Percentiles rank a stretch among this genome's conserved stretches.
Evolutionary conservation across 2,329 filamentous ascomycete genomes (phyloP).

Genomic region (Chrysoporthe cubensis): DNA sequence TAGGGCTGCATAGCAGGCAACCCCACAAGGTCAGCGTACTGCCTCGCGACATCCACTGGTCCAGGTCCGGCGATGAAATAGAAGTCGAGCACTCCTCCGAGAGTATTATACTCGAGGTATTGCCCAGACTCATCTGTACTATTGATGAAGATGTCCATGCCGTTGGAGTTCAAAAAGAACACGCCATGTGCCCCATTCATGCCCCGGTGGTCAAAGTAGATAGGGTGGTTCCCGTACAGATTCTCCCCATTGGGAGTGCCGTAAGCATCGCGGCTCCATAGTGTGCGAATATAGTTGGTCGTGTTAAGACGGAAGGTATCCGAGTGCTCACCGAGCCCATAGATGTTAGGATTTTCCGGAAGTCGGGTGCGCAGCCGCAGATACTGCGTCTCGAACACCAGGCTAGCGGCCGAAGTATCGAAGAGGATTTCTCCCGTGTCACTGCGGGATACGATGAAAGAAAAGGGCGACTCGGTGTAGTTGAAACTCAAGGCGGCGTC

Average conservation of each 20-base stretch:
- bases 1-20: constrained; percentile 66
- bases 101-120: constrained; percentile 78
- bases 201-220: constrained; percentile 75
- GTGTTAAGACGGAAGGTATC: constrained; percentile 72
- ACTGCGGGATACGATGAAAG: constrained; percentile 45
- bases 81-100: constrained; percentile 77
- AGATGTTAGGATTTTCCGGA: constrained; percentile 70
- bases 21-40: constrained; percentile 62
- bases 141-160: constrained; percentile 78
- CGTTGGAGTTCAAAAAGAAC: constrained; percentile 73
- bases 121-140: constrained; percentile 61
- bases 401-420: constrained; percentile 66
- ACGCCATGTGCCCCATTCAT: constrained; percentile 63
- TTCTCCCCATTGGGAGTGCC: constrained; percentile 64
- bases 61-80: constrained; percentile 66
- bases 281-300: constrained; percentile 69
- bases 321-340: constrained; percentile 79
- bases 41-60: constrained; percentile 60
- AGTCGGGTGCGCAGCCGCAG: constrained; percentile 72
- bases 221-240: constrained; percentile 73
- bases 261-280: constrained; percentile 73
- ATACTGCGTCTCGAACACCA: constrained; percentile 81
- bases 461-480: constrained; percentile 44
- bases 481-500: constrained; percentile 39
- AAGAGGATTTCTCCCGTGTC: constrained; percentile 61